Evolutionary conservation across 2,329 filamentous ascomycete genomes (phyloP).

Genomic region (Dichotomopilus funicola): DNA sequence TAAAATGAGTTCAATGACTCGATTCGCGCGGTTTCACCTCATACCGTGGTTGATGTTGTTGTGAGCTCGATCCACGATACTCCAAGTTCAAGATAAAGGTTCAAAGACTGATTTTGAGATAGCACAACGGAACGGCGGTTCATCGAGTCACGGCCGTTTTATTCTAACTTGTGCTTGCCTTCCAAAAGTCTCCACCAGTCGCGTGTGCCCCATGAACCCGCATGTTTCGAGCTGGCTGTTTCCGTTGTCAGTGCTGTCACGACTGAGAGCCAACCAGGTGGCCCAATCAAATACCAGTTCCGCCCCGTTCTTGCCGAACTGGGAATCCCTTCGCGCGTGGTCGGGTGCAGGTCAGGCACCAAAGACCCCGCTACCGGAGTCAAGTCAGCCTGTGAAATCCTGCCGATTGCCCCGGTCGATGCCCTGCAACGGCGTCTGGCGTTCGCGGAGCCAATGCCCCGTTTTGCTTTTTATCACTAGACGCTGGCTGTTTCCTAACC

Average conservation of each 20-base stretch:
- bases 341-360: slow-evolving; percentile 9
- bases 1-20: not conserved
- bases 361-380: slow-evolving; percentile 1
- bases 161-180: too few species aligned
- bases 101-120: too few species aligned
- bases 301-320: not conserved
- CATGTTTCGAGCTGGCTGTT: not conserved
- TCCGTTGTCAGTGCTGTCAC: slow-evolving; percentile 8
- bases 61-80: too few species aligned
- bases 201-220: not conserved
- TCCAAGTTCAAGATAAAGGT: too few species aligned
- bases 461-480: not conserved
- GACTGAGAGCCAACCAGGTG: slow-evolving; percentile 16
- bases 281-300: slow-evolving; percentile 10
- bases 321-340: not conserved
- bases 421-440: not conserved
- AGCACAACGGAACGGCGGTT: too few species aligned
- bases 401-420: not conserved
- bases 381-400: not conserved
- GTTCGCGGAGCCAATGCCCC: not conserved
- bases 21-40: not conserved
- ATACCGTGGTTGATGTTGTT: not conserved
- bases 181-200: too few species aligned
- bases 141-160: too few species aligned
- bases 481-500: too few species aligned